Evolutionary conservation across 148 eudicot species (phyloP), one percentile per base, ranked within the genome.

Genomic region (Rhododendron griersonianum): DNA sequence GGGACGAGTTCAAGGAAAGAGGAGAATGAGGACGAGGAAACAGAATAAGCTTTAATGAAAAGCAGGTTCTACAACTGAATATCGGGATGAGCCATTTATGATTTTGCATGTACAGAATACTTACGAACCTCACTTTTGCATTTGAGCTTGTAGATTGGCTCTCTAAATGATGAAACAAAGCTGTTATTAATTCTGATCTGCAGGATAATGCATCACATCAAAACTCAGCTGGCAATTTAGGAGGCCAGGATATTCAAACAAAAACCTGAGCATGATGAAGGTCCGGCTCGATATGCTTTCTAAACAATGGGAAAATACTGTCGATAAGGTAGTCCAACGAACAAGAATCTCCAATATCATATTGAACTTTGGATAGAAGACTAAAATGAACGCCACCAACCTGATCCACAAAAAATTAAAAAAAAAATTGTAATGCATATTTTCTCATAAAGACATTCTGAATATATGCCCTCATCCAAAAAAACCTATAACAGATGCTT

Each of bases 311-410:
- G 87, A 98, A 98, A 84, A 98, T 98, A 91, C 98, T 98, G 91
- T 98, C 99, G 79, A 98, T 98, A 47, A 98, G 96, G 87, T 91
- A 91, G 89, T 98, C 99, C 90, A 98, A 76, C 53, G 99, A 95
- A 87, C 96, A 92, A 75, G 98, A 94, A 87, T 95, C 98, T 84
- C 99, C 99, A 89, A 95, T 98, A 86, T 98, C 99, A 86, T 98
- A 94, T 82, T 92, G 95, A 86, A 98, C 99, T 92, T 98, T 98
- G 78, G 98, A 98, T 86, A 98, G 98, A 86, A 98, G 96, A 91
- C 99, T 98, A 87, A 98, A 98, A 91, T 98, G 99, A 89, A 98
- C 98, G 83, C 99, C 99, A 53, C 99, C 99, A 92, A 98, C 99
- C 99, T 98, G 90, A 39, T 77, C 78, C 77, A 80, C 2, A 33